These are phyloP conservation scores for Parvularia atlantis DNA, from an alignment of 78 protist species.

Conservation along the genomic window DNA sequence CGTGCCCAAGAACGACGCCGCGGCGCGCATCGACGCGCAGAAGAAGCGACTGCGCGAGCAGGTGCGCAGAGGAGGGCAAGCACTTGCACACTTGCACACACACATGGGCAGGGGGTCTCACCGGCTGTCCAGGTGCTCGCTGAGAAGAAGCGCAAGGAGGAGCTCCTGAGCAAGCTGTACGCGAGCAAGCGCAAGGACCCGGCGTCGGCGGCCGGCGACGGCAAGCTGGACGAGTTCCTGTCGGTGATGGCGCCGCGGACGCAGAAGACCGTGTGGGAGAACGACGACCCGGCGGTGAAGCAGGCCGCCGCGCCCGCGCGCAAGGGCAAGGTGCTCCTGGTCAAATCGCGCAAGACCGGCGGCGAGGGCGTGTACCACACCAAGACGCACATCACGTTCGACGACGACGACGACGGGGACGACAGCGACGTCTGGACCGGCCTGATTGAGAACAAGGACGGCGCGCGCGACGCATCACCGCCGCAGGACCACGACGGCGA, in stretches of 20 bases:
- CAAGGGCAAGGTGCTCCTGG: neutral
- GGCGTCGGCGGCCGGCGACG: neutral
- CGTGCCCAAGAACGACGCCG: too few species aligned
- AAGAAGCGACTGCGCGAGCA: too few species aligned
- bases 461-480: too few species aligned
- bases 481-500: neutral
- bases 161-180: neutral
- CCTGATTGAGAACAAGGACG: too few species aligned
- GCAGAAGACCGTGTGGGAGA: constrained; percentile 7
- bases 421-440: too few species aligned
- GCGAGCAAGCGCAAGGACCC: too few species aligned
- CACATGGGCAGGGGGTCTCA: too few species aligned
- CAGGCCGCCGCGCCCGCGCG: neutral
- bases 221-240: constrained; percentile 20
- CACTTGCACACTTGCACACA: too few species aligned
- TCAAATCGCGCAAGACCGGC: neutral
- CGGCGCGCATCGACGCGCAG: too few species aligned
- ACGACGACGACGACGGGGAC: neutral
- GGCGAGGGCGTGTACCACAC: neutral
- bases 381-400: neutral
- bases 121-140: too few species aligned
- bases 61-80: too few species aligned
- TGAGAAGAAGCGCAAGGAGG: neutral
- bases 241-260: constrained; percentile 3
- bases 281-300: constrained; percentile 7